Percentiles rank a stretch among this genome's conserved stretches.
These are phyloP conservation scores for Silene noctiflora DNA, from an alignment of 179 eudicot species.

Conservation along the genomic window DNA sequence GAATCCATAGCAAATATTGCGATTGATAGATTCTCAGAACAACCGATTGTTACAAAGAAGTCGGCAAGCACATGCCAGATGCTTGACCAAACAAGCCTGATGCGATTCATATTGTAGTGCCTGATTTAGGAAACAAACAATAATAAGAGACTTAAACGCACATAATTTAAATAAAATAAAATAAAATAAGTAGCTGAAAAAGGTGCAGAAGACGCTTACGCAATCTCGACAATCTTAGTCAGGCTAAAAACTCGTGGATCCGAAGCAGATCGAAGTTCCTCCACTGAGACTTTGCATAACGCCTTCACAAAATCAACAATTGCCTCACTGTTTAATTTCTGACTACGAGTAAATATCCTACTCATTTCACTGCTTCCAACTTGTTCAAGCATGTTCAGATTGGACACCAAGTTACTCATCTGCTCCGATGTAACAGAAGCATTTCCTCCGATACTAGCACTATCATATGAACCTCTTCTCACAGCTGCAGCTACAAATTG, in stretches of 20 bases:
- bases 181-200: slow-evolving; percentile 1
- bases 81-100: slow-evolving; percentile 98
- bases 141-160: neutral
- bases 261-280: slow-evolving; percentile 79
- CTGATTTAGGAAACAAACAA: slow-evolving; percentile 40
- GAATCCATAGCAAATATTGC: slow-evolving; percentile 99
- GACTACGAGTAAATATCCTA: slow-evolving; percentile 86
- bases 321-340: slow-evolving; percentile 90
- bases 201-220: slow-evolving; percentile 50
- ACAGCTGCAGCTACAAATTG: slow-evolving; percentile 73
- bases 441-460: slow-evolving; percentile 90
- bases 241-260: slow-evolving; percentile 99
- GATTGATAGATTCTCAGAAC: slow-evolving; percentile 90
- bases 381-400: slow-evolving; percentile 95
- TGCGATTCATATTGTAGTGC: slow-evolving; percentile 99
- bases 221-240: slow-evolving; percentile 96
- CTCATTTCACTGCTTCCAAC: slow-evolving; percentile 82
- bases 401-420: slow-evolving; percentile 75
- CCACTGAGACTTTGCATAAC: slow-evolving; percentile 97
- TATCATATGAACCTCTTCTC: slow-evolving; percentile 95
- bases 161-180: neutral
- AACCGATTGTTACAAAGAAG: slow-evolving; percentile 89
- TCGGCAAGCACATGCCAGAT: slow-evolving; percentile 95
- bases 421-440: slow-evolving; percentile 85
- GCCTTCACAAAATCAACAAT: slow-evolving; percentile 97